These are phyloP conservation scores for Aechmea fasciata DNA, from an alignment of 176 grass and related monocot species.

Conservation along the genomic window DNA sequence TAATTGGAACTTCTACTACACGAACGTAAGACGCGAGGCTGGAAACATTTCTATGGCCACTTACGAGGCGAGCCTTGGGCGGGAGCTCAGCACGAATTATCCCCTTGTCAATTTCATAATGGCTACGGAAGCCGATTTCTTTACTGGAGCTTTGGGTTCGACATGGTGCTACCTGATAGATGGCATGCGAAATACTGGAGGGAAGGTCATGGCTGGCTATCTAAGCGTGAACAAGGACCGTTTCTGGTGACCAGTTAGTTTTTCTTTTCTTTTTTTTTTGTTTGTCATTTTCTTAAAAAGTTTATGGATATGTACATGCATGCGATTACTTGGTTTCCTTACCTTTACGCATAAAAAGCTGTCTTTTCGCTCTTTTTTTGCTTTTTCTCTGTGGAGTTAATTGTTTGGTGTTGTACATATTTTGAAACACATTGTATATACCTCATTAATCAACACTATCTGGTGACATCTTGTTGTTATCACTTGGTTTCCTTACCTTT, in stretches of 20 bases:
- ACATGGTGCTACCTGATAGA: slow-evolving; percentile 72
- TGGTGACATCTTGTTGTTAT: neutral
- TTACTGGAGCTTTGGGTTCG: slow-evolving; percentile 50
- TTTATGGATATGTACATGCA: slow-evolving; percentile 1
- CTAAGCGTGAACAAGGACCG: slow-evolving; percentile 63
- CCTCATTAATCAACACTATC: neutral
- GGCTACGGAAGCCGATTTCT: slow-evolving; percentile 58
- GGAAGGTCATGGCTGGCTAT: slow-evolving; percentile 57
- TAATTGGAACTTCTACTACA: slow-evolving; percentile 59
- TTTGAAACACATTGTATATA: too few relatives aligned
- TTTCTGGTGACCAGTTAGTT: slow-evolving; percentile 38
- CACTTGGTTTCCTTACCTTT: too few relatives aligned
- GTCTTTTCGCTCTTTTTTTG: neutral
- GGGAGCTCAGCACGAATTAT: slow-evolving; percentile 49
- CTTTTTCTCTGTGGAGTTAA: too few relatives aligned
- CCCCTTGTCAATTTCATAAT: slow-evolving; percentile 57
- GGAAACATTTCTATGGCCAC: slow-evolving; percentile 33
- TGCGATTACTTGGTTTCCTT: neutral
- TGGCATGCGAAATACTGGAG: slow-evolving; percentile 50
- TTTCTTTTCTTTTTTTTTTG: too few relatives aligned
- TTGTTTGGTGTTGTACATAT: too few relatives aligned
- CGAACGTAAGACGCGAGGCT: slow-evolving; percentile 41
- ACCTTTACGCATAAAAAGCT: neutral
- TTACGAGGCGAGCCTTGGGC: slow-evolving; percentile 49
- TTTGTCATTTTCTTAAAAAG: slow-evolving; percentile 5